Percentiles rank a stretch among this genome's conserved stretches.
These are phyloP conservation scores for Rhizopus stolonifer DNA, from an alignment of 371 early-diverging fungal species.

Conservation along the genomic window DNA sequence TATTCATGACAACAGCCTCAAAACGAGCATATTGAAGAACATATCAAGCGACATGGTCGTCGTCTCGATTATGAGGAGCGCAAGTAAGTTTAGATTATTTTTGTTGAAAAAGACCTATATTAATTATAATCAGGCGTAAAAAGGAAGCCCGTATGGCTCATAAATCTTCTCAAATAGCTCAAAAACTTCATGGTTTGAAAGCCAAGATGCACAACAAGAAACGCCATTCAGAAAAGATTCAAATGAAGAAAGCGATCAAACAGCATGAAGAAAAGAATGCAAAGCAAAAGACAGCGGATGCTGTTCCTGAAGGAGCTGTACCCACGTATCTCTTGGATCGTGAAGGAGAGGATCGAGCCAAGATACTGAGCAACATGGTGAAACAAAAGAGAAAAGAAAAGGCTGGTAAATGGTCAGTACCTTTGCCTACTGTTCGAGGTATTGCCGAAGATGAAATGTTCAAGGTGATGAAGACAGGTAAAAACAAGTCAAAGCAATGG, in stretches of 20 bases:
- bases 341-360: conserved; percentile 95
- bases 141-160: conserved; percentile 94
- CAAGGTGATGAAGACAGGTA: conserved; percentile 97
- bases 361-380: conserved; percentile 97
- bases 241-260: conserved; percentile 99
- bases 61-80: conserved; percentile 96
- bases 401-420: conserved; percentile 99
- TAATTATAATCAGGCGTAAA: conserved; percentile 77
- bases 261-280: conserved; percentile 96
- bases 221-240: conserved; percentile 98
- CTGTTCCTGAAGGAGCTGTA: conserved; percentile 93
- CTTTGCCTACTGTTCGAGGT: conserved; percentile 98
- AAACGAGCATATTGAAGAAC: conserved; percentile 99
- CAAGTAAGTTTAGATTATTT: conserved; percentile 62
- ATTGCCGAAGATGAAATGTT: conserved; percentile 99
- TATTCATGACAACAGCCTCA: conserved; percentile 95
- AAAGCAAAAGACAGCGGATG: conserved; percentile 86
- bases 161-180: conserved; percentile 89
- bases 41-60: conserved; percentile 98
- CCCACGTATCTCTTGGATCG: conserved; percentile 99
- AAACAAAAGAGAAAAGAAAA: conserved; percentile 99
- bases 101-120: not conserved
- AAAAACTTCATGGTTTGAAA: conserved; percentile 97
- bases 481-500: conserved; percentile 96
- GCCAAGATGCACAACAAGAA: conserved; percentile 99